Evolutionary conservation across 2,329 filamentous ascomycete species (phyloP), one percentile per base, ranked within the genome.

Genomic region (Penicillium palitans): DNA sequence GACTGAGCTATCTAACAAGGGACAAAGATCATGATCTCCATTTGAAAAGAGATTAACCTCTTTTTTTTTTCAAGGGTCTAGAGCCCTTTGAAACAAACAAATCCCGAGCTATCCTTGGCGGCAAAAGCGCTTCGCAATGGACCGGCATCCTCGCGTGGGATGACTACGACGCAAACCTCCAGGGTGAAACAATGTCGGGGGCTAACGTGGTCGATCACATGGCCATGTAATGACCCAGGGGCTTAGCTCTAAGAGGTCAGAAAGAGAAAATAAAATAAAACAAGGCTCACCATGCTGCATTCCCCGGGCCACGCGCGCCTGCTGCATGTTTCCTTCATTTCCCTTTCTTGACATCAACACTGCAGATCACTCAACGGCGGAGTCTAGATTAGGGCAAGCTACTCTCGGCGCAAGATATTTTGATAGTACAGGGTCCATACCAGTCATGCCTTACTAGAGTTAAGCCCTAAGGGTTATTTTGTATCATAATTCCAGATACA

Each of bases 201-300:
- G 51, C 55, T 52, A 67, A 66, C 65, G 65, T 67, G 64, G 64
- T 57, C 51, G 60, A 62, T 67, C 65, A 63, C 65, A 67, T 67
- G 65, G 55, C 61, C 45, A 52, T 55, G 53, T 57, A 60, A 45
- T 55, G 49, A 39, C 25, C 39, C 27, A 58, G 53, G 46, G 51
- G 44, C 31, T 41, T 35, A 6, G 50, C 29, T 57, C 25, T 53
- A 37, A 51, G 49, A 21, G n/a, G 27, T 45, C 47, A 31, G 31
- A 52, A 25, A 33, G 41, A 19, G 37, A 24, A 15, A 52, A 48
- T 24, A 29, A 41, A 44, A 45, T 19, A 21, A 25, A 33, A 4
- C 8, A 44, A 60, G 25, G 40, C 48, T 54, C 52, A 29, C 37
- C 35, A 52, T 57, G 29, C 40, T 33, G 51, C 55, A 63, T 63